Percentiles rank a stretch among this genome's conserved stretches.
Conservation (phyloP, 305 asterid genomes). For the Salvia sclarea region DNA sequence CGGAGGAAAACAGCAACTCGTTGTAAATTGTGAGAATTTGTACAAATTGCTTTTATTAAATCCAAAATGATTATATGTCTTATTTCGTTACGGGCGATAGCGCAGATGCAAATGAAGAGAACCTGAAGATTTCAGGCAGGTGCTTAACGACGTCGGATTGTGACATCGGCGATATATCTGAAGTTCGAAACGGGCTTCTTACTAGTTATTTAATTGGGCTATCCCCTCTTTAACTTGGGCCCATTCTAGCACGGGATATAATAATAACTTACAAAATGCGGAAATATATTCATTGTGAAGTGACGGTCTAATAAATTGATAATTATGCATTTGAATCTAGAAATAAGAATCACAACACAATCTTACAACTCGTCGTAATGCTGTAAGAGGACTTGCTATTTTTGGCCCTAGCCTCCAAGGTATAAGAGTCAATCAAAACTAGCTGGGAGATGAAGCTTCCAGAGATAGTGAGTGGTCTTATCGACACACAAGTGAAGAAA, state of each 20-base stretch:
- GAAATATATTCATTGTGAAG: too few species aligned
- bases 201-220: too few species aligned
- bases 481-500: background rate
- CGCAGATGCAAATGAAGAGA: background rate
- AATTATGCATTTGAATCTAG: too few species aligned
- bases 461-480: background rate
- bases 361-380: too few species aligned
- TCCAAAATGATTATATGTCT: background rate
- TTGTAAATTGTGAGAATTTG: background rate
- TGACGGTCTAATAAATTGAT: too few species aligned
- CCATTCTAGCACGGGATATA: too few species aligned
- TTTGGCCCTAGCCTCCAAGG: background rate
- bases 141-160: slow-evolving; percentile 27
- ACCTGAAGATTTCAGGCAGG: slow-evolving; percentile 12
- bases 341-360: too few species aligned
- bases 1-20: background rate
- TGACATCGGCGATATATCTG: slow-evolving; percentile 17
- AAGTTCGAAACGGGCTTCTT: background rate
- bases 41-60: background rate
- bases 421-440: background rate
- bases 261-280: too few species aligned
- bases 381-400: too few species aligned
- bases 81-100: background rate
- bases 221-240: too few species aligned
- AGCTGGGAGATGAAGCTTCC: background rate